Evolutionary conservation across 352 stramenopile species (phyloP), one percentile per base, ranked within the genome.

Genomic region (Phytophthora chlamydospora): DNA sequence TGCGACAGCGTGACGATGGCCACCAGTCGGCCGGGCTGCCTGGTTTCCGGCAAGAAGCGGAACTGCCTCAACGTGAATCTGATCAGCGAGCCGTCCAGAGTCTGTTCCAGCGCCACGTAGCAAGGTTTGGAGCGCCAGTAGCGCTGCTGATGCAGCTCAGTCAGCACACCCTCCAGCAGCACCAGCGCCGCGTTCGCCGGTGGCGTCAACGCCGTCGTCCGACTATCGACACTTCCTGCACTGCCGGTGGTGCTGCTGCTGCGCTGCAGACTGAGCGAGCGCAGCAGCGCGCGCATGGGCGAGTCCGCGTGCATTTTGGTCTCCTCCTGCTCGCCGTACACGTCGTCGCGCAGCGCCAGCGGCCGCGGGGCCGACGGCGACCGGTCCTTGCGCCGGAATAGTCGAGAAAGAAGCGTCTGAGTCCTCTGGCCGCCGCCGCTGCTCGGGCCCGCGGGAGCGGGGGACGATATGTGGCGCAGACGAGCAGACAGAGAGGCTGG

Each of bases 61-160:
- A 83, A 91, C 68, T 93, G 78, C 13, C 69, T 57, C 21, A 93
- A 49, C 31, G 62, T 72, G 47, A 91, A 72, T 9, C 59, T 57
- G 42, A 65, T 4, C 0, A 32, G 11, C 2, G 36, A 42, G 21
- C 43, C 41, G 24, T 52, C 60, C 5, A 47, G 8, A 5, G 40
- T 53, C 47, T 86, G 66, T 34, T 80, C 78, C 50, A 93, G 52
- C 29, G 88, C 69, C 48, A 88, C 91, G 47, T 88, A 91, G 6
- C 42, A 75, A 6, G 73, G 69, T 52, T 70, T 85, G 9, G 66
- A 77, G 49, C 78, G 75, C 78, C 80, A 88, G 39, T 84, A 89
- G 49, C 80, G 78, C 55, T 75, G 75, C 56, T 69, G 52, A 21
- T 74, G 60, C 19, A 92, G 63, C 50, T 84, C 74, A 4, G 78